Percentiles rank a stretch among this genome's conserved stretches.
Conservation (phyloP, 768 basidiomycete genomes). For the Termitomyces sp. region DNA sequence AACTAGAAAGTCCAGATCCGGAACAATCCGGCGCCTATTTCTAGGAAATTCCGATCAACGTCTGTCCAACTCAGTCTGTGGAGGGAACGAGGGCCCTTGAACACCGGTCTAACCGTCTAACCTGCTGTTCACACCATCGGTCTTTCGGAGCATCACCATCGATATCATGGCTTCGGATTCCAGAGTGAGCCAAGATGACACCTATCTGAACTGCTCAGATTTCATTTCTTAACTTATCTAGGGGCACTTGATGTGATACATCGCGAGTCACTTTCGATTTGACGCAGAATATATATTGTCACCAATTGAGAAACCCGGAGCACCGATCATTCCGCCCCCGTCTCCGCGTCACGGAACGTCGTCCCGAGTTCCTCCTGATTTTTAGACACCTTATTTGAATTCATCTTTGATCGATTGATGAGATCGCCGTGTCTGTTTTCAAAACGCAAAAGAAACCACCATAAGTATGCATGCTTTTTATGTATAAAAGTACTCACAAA, state of each 20-base stretch:
- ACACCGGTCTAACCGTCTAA: too few species aligned
- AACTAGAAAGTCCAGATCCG: neutral
- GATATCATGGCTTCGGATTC: neutral
- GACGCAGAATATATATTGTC: too few species aligned
- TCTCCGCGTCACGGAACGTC: neutral
- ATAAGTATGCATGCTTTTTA: too few species aligned
- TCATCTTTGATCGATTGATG: neutral
- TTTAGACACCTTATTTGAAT: too few species aligned
- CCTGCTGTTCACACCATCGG: neutral
- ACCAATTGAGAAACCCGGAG: neutral
- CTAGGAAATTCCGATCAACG: too few species aligned
- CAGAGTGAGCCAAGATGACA: neutral
- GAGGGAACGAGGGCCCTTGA: too few species aligned
- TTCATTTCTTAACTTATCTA: neutral
- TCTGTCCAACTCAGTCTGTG: too few species aligned
- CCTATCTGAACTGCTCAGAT: neutral
- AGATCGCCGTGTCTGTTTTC: too few species aligned
- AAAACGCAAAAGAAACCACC: too few species aligned
- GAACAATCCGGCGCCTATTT: neutral
- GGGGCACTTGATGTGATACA: too few species aligned
- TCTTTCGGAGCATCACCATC: conserved; percentile 3
- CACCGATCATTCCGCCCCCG: neutral
- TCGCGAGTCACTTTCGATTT: too few species aligned
- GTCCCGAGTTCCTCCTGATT: neutral
- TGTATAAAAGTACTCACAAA: too few species aligned